Evolutionary conservation across 257 asterid genomes (phyloP).

Genomic region (Fraxinus pennsylvanica): DNA sequence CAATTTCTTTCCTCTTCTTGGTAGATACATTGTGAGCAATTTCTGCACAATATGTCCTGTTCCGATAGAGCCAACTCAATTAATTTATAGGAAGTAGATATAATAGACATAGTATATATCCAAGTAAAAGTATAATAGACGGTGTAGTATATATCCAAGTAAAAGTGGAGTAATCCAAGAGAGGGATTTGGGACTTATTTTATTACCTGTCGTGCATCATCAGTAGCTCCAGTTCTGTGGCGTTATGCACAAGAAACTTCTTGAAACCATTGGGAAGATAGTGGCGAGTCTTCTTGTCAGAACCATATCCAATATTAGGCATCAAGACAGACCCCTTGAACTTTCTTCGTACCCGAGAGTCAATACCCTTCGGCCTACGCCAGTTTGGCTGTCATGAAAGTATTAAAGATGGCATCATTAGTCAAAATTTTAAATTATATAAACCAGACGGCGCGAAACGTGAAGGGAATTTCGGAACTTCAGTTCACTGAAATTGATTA

Average conservation of each 20-base stretch:
- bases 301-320: constrained; percentile 78
- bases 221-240: constrained; percentile 57
- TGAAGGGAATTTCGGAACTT: background rate
- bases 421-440: background rate
- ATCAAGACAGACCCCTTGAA: constrained; percentile 66
- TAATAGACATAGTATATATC: background rate
- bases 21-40: constrained; percentile 68
- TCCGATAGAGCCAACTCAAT: background rate
- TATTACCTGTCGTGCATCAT: constrained; percentile 75
- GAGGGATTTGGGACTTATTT: too few species aligned
- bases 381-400: constrained; percentile 42
- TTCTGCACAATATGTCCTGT: constrained; percentile 67
- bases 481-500: background rate
- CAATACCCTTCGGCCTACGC: constrained; percentile 82
- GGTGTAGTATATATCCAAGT: too few species aligned
- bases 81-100: background rate
- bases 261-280: constrained; percentile 67
- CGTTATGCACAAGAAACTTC: constrained; percentile 68
- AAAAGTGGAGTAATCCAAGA: background rate
- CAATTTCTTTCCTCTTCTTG: constrained; percentile 63
- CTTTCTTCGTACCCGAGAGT: constrained; percentile 72
- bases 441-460: background rate
- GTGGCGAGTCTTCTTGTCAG: constrained; percentile 71
- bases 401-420: background rate
- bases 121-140: constrained; percentile 11